Conservation (phyloP, 371 early-diverging fungal species). For the Actinomucor elegans region DNA sequence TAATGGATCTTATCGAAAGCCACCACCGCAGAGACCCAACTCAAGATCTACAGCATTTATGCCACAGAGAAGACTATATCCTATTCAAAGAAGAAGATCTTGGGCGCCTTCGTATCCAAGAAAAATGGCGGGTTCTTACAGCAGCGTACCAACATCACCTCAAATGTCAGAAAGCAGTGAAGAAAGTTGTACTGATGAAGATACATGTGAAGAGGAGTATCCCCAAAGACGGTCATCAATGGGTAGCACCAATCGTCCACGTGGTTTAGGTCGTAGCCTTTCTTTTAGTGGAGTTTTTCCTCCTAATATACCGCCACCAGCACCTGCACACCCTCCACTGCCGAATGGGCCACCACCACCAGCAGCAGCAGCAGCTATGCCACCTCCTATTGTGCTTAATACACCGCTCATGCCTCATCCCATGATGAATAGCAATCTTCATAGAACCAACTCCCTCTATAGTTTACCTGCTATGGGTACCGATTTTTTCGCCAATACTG, state of each 20-base stretch:
- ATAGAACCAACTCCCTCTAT: slow-evolving; percentile 1
- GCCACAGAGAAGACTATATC: too few species aligned
- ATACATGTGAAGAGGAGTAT: not conserved
- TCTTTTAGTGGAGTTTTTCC: slow-evolving; percentile 12
- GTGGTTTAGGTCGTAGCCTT: not conserved
- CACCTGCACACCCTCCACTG: slow-evolving; percentile 1
- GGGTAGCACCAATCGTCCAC: not conserved
- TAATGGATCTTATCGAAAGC: too few species aligned
- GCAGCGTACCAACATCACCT: slow-evolving; percentile 5
- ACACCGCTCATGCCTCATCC: slow-evolving; percentile 9
- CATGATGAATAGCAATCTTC: slow-evolving; percentile 4
- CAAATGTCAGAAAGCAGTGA: not conserved
- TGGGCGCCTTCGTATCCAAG: not conserved
- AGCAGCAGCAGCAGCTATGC: not conserved
- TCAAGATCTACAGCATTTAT: too few species aligned
- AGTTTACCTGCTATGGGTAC: not conserved
- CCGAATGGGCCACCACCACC: slow-evolving; percentile 3
- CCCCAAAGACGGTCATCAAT: not conserved
- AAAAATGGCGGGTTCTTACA: not conserved
- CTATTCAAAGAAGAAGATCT: not conserved
- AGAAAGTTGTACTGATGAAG: slow-evolving; percentile 2
- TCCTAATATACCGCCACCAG: slow-evolving; percentile 1
- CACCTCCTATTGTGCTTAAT: slow-evolving; percentile 4
- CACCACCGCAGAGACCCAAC: too few species aligned
- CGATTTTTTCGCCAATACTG: slow-evolving; percentile 1